These are phyloP conservation scores for Pseudonitzschia multiseries DNA, from an alignment of 108 stramenopile species.

Conservation along the genomic window DNA sequence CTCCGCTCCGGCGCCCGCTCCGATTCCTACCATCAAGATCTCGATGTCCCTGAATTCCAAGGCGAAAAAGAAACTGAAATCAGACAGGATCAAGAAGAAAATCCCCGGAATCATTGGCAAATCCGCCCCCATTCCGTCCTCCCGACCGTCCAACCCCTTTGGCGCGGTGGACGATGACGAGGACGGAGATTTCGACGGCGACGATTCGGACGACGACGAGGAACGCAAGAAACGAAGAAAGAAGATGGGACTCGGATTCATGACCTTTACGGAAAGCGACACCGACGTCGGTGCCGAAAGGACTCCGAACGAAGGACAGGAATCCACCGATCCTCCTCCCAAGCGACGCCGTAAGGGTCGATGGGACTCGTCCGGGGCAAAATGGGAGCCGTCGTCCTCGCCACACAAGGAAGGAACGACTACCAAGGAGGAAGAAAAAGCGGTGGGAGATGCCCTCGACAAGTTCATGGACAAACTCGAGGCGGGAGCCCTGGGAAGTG, in stretches of 20 bases:
- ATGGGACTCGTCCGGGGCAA: slow-evolving; percentile 43
- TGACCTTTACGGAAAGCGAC: slow-evolving; percentile 23
- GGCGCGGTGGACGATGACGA: slow-evolving; percentile 26
- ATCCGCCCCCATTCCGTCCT: background rate
- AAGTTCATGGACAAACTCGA: slow-evolving; percentile 84
- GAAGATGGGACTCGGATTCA: slow-evolving; percentile 25
- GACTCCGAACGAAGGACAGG: slow-evolving; percentile 7
- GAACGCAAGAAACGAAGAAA: slow-evolving; percentile 5
- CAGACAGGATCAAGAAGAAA: slow-evolving; percentile 28
- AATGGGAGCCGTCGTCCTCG: background rate
- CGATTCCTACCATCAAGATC: slow-evolving; percentile 31
- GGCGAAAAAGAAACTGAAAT: slow-evolving; percentile 32
- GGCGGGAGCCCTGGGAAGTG: slow-evolving; percentile 62
- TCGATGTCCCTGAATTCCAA: slow-evolving; percentile 27
- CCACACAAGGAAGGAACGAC: background rate
- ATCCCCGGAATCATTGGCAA: background rate
- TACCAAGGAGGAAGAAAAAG: slow-evolving; percentile 5
- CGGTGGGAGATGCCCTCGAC: slow-evolving; percentile 70
- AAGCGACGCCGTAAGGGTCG: slow-evolving; percentile 56
- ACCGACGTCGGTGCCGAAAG: slow-evolving; percentile 22
- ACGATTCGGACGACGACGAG: slow-evolving; percentile 29
- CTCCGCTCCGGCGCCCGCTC: slow-evolving; percentile 8
- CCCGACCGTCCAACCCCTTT: slow-evolving; percentile 33
- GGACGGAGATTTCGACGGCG: slow-evolving; percentile 21
- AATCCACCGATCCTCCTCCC: slow-evolving; percentile 24